A percentile compares a stretch with the other conserved stretches of the same genome.
phyloP scores from a whole-genome alignment of 2,329 filamentous ascomycete genomes.

The Phialemoniopsis sp. region DNA sequence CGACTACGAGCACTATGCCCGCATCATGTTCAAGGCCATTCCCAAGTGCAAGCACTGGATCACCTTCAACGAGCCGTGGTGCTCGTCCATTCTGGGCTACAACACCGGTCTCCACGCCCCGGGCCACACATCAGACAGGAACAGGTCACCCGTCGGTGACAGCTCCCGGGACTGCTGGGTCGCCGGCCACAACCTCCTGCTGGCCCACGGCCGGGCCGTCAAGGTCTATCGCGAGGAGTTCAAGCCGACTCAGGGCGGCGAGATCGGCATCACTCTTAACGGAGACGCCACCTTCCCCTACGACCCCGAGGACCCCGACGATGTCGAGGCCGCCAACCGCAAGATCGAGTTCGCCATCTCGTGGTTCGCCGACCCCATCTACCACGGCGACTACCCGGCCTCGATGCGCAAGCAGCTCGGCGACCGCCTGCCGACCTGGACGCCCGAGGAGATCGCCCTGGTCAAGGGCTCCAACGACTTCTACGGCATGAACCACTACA shows the following conservation, averaged over 20 bases:
- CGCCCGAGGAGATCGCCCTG: conserved; percentile 65
- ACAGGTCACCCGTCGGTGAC: conserved; percentile 67
- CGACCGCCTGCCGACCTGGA: conserved; percentile 70
- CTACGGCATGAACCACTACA: conserved; percentile 95
- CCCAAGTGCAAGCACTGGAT: conserved; percentile 83
- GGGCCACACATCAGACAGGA: conserved; percentile 74
- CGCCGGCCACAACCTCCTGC: conserved; percentile 73
- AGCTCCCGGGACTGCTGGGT: conserved; percentile 76
- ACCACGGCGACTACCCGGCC: conserved; percentile 78
- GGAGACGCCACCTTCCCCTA: conserved; percentile 81
- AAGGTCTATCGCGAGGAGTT: conserved; percentile 82
- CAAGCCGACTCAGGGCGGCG: conserved; percentile 65
- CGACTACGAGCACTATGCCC: conserved; percentile 77
- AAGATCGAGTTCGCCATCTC: conserved; percentile 85
- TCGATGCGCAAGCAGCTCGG: conserved; percentile 82
- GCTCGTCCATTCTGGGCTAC: conserved; percentile 76
- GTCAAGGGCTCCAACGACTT: conserved; percentile 87
- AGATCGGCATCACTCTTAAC: conserved; percentile 86
- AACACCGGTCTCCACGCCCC: conserved; percentile 75
- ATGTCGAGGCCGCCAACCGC: conserved; percentile 72
- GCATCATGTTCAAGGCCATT: conserved; percentile 69
- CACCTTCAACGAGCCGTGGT: conserved; percentile 90
- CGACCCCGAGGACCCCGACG: conserved; percentile 70
- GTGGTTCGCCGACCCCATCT: conserved; percentile 87
- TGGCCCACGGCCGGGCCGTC: conserved; percentile 77